These are phyloP conservation scores for Lipomyces starkeyi DNA, from an alignment of 805 yeast species.

Conservation along the genomic window DNA sequence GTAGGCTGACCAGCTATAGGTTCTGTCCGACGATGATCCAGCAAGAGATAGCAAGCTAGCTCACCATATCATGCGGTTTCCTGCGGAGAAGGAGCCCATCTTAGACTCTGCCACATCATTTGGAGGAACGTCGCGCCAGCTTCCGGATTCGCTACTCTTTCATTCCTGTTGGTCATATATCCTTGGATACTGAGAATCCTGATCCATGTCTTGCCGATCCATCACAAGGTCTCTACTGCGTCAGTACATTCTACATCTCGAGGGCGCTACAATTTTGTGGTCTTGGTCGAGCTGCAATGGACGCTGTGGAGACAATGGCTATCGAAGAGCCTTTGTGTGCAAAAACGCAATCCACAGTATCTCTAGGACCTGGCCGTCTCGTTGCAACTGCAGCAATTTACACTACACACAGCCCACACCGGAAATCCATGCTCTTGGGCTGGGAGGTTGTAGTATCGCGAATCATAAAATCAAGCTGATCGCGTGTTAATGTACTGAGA, in stretches of 20 bases:
- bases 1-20: not conserved
- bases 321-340: not conserved
- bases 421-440: too few species aligned
- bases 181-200: not conserved
- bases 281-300: constrained; percentile 2
- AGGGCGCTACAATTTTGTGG: not conserved
- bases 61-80: not conserved
- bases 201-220: constrained; percentile 2
- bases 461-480: too few species aligned
- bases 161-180: not conserved
- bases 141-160: not conserved
- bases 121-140: not conserved
- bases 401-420: too few species aligned
- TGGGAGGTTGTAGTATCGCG: too few species aligned
- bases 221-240: not conserved
- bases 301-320: not conserved
- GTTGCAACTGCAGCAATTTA: too few species aligned
- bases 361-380: too few species aligned
- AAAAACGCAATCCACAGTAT: not conserved
- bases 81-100: not conserved
- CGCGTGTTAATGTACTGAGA: too few species aligned
- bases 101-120: not conserved
- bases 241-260: constrained; percentile 1
- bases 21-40: not conserved
- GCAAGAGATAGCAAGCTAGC: not conserved